Base-by-base conservation (phyloP, 2,329 filamentous ascomycete genomes). In the Aspergillus sp. region DNA sequence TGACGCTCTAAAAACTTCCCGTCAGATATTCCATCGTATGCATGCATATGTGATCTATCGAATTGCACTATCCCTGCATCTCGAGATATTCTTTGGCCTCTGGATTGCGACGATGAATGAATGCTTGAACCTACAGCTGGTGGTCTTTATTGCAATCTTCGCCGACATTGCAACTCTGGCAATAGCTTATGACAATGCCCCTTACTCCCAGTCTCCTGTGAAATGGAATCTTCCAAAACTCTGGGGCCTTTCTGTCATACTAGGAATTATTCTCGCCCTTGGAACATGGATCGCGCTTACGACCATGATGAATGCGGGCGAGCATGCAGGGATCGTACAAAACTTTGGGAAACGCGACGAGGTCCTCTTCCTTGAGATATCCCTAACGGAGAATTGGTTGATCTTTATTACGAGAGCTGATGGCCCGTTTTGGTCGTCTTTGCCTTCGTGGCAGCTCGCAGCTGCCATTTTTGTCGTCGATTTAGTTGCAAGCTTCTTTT, bases 1-100 rank as follows among this genome's bases (percentile, higher is more conserved):
- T 69, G 91, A 96, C 74, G 91, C 91, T 60, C 84, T 96, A 67
- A 96, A 96, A 82, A 96, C 90, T 65, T 93, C 91, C 33, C 90
- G 92, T 70, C 91, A 96, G 77, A 96, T 96, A 76, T 96, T 96
- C 83, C 91, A 96, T 81, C 90, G 92, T 70, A 96, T 96, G 91
- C 95, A 96, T 80, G 90, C 91, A 59, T 96, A 96, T 81, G 90
- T 96, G 65, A 90, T 96, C 70, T 96, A 96, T 82, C 90, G 92
- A 84, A 96, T 96, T 71, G 91, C 92, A 49, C 81, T 96, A 70
- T 96, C 91, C 15, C 87, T 96, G 64, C 92, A 96, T 76, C 84
- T 96, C 72, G 91, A 95, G 79, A 90, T 96, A 74, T 96, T 92
- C 84, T 84, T 96, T 51, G 91, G 91, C 74, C 85, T 96, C 59